Evolutionary conservation across 306 rosid species (phyloP), one percentile per base, ranked within the genome.

Genomic region (Quercus alba): DNA sequence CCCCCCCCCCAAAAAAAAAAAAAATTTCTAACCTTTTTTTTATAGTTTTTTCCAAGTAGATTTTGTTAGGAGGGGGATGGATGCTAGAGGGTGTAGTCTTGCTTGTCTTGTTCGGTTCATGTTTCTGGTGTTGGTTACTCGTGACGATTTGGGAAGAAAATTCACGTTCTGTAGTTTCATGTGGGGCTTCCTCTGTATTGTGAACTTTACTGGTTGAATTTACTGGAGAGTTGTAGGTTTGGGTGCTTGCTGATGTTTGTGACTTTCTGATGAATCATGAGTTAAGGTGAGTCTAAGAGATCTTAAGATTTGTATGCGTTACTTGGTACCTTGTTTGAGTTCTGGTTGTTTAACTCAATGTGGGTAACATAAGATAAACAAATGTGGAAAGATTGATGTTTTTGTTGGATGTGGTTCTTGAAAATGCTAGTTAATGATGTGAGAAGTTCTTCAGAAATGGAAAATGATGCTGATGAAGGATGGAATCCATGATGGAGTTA

Each of bases 401-500:
- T 63, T 63, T 30, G n/a, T 14, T 31, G 52, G 30, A 25, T 21
- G 9, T 26, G 61, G 5, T 4, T 41, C 38, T 52, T 55, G 71
- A 72, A 41, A 35, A 56, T 14, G 30, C 3, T 54, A 33, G 6
- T 19, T 28, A 54, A 56, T 21, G 73, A 59, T 13, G 23, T 75
- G 62, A 23, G n/a, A 61, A 52, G 7, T 73, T 10, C 55, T 30
- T 33, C 31, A 6, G 41, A 49, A 23, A 28, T 21, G 41, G 72
- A 1, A 33, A 67, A 67, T 44, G 69, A 30, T 1, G 13, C 58
- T 13, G 20, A 9, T 72, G 26, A 55, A 52, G 15, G 17, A 20
- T 72, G 77, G 49, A 51, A 31, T 72, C 49, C 62, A n/a, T 73
- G 64, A 46, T 59, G 38, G 67, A 61, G 46, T n/a, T 61, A 30